Evolutionary conservation across 2,329 filamentous ascomycete species (phyloP).

Genomic region (Fusarium aywerte): DNA sequence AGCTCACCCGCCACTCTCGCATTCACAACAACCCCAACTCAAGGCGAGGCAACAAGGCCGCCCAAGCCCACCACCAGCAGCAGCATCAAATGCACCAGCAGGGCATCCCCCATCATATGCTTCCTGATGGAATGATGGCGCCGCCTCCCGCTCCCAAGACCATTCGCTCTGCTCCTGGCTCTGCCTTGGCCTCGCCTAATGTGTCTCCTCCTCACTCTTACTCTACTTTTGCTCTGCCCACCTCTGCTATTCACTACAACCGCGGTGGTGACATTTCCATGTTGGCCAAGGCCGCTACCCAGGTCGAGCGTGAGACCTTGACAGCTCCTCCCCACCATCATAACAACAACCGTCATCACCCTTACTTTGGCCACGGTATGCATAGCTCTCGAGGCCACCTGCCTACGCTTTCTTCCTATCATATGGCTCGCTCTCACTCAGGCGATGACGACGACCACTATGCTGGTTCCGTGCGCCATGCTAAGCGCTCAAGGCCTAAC

Average conservation of each 20-base stretch:
- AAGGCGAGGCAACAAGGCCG: conserved; percentile 84
- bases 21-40: conserved; percentile 99
- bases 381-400: conserved; percentile 69
- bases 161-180: conserved; percentile 88
- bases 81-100: conserved; percentile 53
- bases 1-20: conserved; percentile 94
- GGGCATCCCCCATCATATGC: conserved; percentile 57
- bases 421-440: conserved; percentile 91
- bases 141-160: conserved; percentile 79
- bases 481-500: conserved; percentile 91
- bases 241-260: conserved; percentile 62
- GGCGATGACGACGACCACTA: conserved; percentile 87
- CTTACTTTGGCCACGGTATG: conserved; percentile 62
- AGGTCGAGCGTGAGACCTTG: conserved; percentile 69
- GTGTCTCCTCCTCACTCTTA: conserved; percentile 94
- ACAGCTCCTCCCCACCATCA: conserved; percentile 56
- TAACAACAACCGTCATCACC: conserved; percentile 61
- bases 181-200: conserved; percentile 90
- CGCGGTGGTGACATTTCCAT: conserved; percentile 67
- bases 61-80: conserved; percentile 56
- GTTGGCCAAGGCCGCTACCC: conserved; percentile 69
- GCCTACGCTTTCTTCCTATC: conserved; percentile 85
- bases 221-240: conserved; percentile 71
- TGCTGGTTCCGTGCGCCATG: conserved; percentile 71
- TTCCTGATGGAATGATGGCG: conserved; percentile 76